phyloP scores from a whole-genome alignment of 2,329 filamentous ascomycete genomes.

The Paraphoma sp. region DNA sequence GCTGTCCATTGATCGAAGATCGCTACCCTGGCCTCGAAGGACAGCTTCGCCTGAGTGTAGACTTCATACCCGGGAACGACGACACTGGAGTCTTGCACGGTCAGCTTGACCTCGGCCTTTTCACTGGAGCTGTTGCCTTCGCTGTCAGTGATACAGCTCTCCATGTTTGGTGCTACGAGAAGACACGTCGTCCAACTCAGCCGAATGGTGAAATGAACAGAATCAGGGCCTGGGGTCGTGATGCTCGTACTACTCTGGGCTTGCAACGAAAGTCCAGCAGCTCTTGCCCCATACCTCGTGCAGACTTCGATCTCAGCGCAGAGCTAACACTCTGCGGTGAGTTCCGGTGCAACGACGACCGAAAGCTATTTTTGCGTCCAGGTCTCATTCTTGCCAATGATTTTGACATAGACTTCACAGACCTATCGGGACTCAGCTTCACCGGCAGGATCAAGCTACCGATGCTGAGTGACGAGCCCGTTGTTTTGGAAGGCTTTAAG shows the following conservation, averaged over 20 bases:
- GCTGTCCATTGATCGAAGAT: neutral
- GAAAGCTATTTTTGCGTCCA: neutral
- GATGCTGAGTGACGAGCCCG: neutral
- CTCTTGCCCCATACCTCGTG: neutral
- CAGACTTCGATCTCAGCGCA: neutral
- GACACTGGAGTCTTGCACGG: neutral
- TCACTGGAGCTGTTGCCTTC: neutral
- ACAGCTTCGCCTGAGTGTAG: neutral
- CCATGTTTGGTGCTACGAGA: neutral
- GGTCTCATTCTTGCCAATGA: neutral
- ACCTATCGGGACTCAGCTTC: neutral
- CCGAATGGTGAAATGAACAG: neutral
- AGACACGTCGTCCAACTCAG: neutral
- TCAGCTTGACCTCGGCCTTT: neutral
- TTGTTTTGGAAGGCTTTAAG: neutral
- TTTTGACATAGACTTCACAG: no score
- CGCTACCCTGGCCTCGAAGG: neutral
- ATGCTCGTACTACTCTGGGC: neutral
- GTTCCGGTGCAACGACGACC: neutral
- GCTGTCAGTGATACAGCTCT: neutral
- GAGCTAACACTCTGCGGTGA: neutral
- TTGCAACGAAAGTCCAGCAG: neutral
- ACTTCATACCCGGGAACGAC: neutral
- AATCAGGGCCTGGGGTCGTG: neutral
- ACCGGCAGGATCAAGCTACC: neutral